Evolutionary conservation across 2,329 filamentous ascomycete species (phyloP), one percentile per base, ranked within the genome.

Genomic region (Monilinia polystroma): DNA sequence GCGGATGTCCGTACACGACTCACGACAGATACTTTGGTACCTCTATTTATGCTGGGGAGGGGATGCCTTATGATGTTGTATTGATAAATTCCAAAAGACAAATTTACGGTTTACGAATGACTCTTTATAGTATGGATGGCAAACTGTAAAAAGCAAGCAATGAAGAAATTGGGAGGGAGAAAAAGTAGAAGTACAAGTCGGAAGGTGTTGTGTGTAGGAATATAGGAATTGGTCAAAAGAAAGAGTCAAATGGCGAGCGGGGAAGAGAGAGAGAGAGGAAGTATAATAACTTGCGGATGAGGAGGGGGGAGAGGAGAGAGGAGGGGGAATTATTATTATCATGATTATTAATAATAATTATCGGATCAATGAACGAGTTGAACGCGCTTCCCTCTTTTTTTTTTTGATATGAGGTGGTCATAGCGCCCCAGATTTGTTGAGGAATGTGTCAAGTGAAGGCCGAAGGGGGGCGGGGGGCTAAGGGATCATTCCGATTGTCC

Each of bases 1-100:
- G 20, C 63, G 63, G 63, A 65, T 29, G 43, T 65, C 63, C 43
- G 54, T 38, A 65, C 38, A 16, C 45, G 18, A 56, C 23, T 56
- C 63, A 12, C 51, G 59, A 23, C 16, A 68, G 53, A 56, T 56
- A 52, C 58, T 49, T 62, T 49, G 45, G 29, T 7, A 8, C n/a
- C 45, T 52, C 32, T 38, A 41, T 51, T 20, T 41, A 10, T 38
- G 32, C 58, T 7, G 14, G n/a, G 6, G 8, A 29, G 14, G 23
- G 14, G 29, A 23, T 23, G 29, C 29, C 32, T 45, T 62, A 26
- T 32, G 58, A 60, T 49, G 14, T 8, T n/a, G 47, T 38, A 20
- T 26, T 16, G 11, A 51, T 16, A 20, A 51, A 51, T 18, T 32
- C 20, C 14, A 1, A 14, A 14, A 43, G 32, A 35, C 32, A 35